These are phyloP conservation scores for Tetrastigma voinierianum DNA, from an alignment of 164 flowering plant genomes.

Conservation along the genomic window DNA sequence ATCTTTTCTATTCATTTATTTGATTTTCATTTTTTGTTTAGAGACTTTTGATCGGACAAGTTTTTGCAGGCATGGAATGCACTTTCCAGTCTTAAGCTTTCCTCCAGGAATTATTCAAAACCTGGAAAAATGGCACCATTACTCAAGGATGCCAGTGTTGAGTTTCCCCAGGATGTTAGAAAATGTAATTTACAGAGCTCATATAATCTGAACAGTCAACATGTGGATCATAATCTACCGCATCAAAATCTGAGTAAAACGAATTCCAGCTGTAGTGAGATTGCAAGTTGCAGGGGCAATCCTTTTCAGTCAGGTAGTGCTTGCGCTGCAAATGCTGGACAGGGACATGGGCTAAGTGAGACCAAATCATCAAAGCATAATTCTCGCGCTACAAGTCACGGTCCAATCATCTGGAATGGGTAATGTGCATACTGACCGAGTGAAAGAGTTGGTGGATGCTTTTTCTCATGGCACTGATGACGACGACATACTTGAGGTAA, in stretches of 20 bases:
- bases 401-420: conserved; percentile 22
- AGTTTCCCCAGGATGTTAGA: conserved; percentile 20
- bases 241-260: conserved; percentile 22
- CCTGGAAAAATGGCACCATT: conserved; percentile 67
- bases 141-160: conserved; percentile 23
- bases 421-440: conserved; percentile 12
- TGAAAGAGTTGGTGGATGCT: conserved; percentile 17
- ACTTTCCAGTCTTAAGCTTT: conserved; percentile 56
- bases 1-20: not conserved
- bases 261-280: conserved; percentile 17
- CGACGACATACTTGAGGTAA: conserved; percentile 87
- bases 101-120: conserved; percentile 52
- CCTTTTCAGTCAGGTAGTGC: conserved; percentile 13
- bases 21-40: not conserved
- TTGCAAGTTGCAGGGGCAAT: conserved; percentile 16
- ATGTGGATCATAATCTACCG: conserved; percentile 15
- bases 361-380: conserved; percentile 17
- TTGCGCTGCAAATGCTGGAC: conserved; percentile 23
- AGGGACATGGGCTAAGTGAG: conserved; percentile 13
- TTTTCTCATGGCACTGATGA: conserved; percentile 50
- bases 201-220: conserved; percentile 18
- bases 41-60: not conserved
- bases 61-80: conserved; percentile 79
- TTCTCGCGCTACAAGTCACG: conserved; percentile 13
- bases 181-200: conserved; percentile 28